Percentiles rank a stretch among this genome's conserved stretches.
These are phyloP conservation scores for Babesia ovis DNA, from an alignment of 169 alveolate genomes.

Conservation along the genomic window DNA sequence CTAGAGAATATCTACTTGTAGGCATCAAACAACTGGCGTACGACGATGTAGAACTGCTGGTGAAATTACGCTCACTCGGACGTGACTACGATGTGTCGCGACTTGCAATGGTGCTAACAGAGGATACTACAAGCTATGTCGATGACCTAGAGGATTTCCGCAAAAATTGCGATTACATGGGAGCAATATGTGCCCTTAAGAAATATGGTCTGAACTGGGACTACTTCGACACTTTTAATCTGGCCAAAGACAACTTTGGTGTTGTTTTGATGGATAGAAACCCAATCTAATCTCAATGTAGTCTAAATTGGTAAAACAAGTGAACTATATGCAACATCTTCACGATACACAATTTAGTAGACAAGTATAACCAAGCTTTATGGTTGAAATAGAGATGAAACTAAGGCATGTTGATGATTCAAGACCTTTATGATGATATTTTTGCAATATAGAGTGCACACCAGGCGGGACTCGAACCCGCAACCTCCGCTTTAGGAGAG, in stretches of 20 bases:
- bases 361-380: no score
- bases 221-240: constrained; percentile 16
- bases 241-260: constrained; percentile 13
- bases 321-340: no score
- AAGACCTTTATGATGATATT: no score
- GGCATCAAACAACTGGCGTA: constrained; percentile 45
- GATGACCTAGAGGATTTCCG: constrained; percentile 8
- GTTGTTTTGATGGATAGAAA: constrained; percentile 8
- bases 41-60: constrained; percentile 34
- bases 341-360: no score
- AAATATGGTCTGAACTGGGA: constrained; percentile 14
- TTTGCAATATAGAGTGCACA: constrained; percentile 55
- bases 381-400: no score
- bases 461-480: constrained; percentile 96
- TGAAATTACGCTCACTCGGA: constrained; percentile 10
- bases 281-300: not conserved
- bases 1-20: not conserved
- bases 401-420: no score
- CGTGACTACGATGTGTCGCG: not conserved
- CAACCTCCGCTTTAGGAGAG: constrained; percentile 95
- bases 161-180: constrained; percentile 17
- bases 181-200: constrained; percentile 19
- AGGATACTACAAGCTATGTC: constrained; percentile 3
- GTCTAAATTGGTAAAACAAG: no score
- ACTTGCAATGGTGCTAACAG: constrained; percentile 10